Evolutionary conservation across 2,329 filamentous ascomycete species (phyloP).

Genomic region (Neonectria punicea): DNA sequence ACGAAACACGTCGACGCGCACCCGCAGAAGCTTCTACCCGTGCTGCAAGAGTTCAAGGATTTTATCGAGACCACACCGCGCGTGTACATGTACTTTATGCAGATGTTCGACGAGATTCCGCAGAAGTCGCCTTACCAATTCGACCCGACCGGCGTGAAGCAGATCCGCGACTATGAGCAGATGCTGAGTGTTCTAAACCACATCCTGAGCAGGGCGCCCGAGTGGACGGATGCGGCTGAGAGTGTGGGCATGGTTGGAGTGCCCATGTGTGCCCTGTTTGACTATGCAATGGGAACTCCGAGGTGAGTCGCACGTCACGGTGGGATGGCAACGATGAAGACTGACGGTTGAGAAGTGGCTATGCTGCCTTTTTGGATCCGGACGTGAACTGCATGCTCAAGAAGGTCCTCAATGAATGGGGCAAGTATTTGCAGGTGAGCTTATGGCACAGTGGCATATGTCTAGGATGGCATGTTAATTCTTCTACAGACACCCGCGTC

Average conservation of each 20-base stretch:
- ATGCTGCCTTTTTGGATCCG: constrained; percentile 65
- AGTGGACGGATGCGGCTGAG: constrained; percentile 62
- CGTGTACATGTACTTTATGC: constrained; percentile 72
- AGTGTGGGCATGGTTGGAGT: constrained; percentile 42
- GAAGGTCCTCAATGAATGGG: constrained; percentile 68
- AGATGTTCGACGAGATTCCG: constrained; percentile 77
- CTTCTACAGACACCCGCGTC: constrained; percentile 60
- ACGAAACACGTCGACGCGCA: constrained; percentile 65
- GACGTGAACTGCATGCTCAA: constrained; percentile 65
- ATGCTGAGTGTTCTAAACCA: constrained; percentile 75
- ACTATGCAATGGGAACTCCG: constrained; percentile 66
- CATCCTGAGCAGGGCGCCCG: constrained; percentile 60
- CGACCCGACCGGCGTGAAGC: constrained; percentile 70
- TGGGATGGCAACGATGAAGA: neutral
- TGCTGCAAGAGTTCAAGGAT: constrained; percentile 71
- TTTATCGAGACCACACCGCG: constrained; percentile 73
- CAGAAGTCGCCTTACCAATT: constrained; percentile 66
- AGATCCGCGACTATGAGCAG: constrained; percentile 73
- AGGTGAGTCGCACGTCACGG: constrained; percentile 46
- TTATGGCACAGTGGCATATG: too few species aligned
- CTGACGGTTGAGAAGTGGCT: constrained; percentile 49
- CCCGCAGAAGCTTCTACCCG: constrained; percentile 64
- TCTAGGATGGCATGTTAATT: neutral
- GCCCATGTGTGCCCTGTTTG: constrained; percentile 64
- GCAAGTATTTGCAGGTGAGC: constrained; percentile 60